Percentiles rank a stretch among this genome's conserved stretches.
phyloP scores from a whole-genome alignment of 106 monocot genomes.

The Cymbidium sinense region DNA sequence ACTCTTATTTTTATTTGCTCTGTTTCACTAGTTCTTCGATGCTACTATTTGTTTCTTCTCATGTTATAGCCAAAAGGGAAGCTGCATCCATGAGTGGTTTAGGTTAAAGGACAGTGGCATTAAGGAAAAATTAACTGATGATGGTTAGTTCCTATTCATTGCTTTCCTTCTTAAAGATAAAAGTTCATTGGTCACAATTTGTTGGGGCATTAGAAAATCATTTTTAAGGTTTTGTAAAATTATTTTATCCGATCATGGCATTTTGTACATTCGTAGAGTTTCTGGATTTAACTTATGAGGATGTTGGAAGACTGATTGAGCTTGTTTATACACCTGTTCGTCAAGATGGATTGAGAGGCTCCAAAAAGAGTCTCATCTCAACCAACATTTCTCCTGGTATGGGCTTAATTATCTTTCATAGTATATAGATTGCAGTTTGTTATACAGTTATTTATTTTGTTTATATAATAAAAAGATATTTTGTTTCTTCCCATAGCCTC shows the following conservation, averaged over 20 bases:
- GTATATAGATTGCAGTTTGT: not conserved
- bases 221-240: not conserved
- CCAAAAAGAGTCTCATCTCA: conserved; percentile 44
- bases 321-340: conserved; percentile 77
- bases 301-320: conserved; percentile 71
- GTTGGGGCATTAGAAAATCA: not conserved
- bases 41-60: not conserved
- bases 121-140: conserved; percentile 58
- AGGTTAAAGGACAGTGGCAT: conserved; percentile 46
- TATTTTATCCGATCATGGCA: not conserved
- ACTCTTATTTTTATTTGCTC: not conserved
- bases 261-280: conserved; percentile 40
- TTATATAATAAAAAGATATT: not conserved
- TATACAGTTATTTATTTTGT: not conserved
- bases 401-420: not conserved
- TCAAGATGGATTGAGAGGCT: conserved; percentile 63
- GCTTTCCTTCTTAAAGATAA: not conserved
- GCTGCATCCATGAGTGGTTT: conserved; percentile 81
- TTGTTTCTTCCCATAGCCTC: not conserved
- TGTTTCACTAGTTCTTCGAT: not conserved
- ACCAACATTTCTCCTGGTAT: conserved; percentile 63
- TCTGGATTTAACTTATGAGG: conserved; percentile 67
- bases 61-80: conserved; percentile 58
- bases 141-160: conserved; percentile 27
- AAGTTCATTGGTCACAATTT: not conserved